Conservation (phyloP, 345 rosid species). For the Triadica sebifera region DNA sequence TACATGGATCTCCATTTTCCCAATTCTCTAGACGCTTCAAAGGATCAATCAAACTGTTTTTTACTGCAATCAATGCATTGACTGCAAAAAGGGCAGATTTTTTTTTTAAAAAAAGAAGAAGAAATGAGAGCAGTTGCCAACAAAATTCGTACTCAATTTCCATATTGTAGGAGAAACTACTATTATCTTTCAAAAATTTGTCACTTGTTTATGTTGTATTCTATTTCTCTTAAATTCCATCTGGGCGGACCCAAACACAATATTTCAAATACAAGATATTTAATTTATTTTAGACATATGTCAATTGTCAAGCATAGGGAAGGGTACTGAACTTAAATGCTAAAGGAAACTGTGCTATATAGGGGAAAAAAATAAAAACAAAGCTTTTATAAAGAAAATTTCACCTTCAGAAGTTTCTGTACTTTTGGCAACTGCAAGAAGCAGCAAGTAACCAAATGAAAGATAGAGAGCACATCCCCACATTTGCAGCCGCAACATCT, state of each 20-base stretch:
- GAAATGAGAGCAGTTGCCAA: background rate
- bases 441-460: conserved; percentile 29
- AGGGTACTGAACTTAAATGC: no score
- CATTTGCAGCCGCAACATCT: conserved; percentile 29
- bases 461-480: conserved; percentile 26
- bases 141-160: background rate
- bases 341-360: background rate
- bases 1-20: conserved; percentile 81
- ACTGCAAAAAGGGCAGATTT: conserved; percentile 54
- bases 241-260: background rate
- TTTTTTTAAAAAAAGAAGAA: background rate
- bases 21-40: conserved; percentile 53
- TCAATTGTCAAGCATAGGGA: no score
- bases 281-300: no score
- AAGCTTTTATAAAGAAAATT: background rate
- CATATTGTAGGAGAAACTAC: background rate
- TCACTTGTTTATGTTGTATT: background rate
- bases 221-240: background rate
- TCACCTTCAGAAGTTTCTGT: conserved; percentile 69
- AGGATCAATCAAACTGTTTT: conserved; percentile 52
- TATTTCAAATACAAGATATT: background rate
- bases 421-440: conserved; percentile 36
- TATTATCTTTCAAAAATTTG: no score
- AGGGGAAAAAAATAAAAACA: background rate
- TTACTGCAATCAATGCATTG: conserved; percentile 52